Evolutionary conservation across 2,329 filamentous ascomycete genomes (phyloP), one percentile per base, ranked within the genome.

Genomic region (Aspergillus quadrilineatus): DNA sequence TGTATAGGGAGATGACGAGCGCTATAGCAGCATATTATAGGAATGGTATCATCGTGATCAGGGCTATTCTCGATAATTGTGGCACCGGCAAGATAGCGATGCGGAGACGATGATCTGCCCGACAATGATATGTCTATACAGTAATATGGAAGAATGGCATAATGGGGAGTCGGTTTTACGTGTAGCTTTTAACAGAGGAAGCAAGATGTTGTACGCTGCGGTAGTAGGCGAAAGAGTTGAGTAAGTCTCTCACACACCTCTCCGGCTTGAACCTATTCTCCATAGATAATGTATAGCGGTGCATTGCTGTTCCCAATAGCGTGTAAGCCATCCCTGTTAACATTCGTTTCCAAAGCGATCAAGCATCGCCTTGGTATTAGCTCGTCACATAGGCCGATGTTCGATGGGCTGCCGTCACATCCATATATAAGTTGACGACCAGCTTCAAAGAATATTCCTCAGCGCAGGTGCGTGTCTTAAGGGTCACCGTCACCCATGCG

Each of bases 311-410:
- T 68, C 64, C 65, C 65, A 68, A 55, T 67, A 65, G 8, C 60
- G 53, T 14, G 61, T 66, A 12, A 67, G 59, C 62, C 61, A 68
- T 1, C 60, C 44, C 26, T 65, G 65, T 22, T 63, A 63, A 14
- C 49, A 28, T 28, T 59, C 49, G 55, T 67, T 69, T 4, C 67
- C 70, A 29, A 68, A 6, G 28, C 39, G 4, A 17, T 6, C 63
- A 56, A 26, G 58, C 50, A 62, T 61, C 36, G 57, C 53, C 42
- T 56, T 43, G 9, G 47, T 32, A 29, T 63, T 58, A 12, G 59
- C 45, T 39, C 12, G 6, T 17, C 50, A 43, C 5, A 49, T 36
- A 34, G 45, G 46, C n/a, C 39, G 49, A 54, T 52, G n/a, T 17
- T 30, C 15, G 41, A 52, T 37, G 36, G 37, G 10, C 50, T 52